These are phyloP conservation scores for Astragalus membranaceus DNA, from an alignment of 306 rosid genomes.

Conservation along the genomic window DNA sequence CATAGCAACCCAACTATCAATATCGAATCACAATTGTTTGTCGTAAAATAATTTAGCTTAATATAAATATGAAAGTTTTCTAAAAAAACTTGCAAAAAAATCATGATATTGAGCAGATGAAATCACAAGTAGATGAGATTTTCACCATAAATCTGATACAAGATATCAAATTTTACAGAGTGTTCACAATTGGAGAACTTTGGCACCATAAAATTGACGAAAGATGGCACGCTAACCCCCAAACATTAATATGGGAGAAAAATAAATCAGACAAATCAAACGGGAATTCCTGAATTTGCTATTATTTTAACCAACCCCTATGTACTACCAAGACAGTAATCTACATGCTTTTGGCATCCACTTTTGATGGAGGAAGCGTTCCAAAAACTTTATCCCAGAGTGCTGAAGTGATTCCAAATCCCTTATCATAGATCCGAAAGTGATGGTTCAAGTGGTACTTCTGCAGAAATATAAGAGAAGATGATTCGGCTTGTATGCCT, in stretches of 20 bases:
- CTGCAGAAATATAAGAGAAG: conserved; percentile 36
- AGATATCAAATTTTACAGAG: conserved; percentile 19
- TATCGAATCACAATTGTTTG: not conserved
- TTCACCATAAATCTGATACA: conserved; percentile 19
- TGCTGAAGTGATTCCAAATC: conserved; percentile 87
- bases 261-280: conserved; percentile 27
- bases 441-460: conserved; percentile 92
- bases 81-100: not conserved
- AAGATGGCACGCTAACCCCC: conserved; percentile 33
- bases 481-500: not conserved
- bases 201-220: conserved; percentile 31
- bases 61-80: not conserved
- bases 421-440: conserved; percentile 74
- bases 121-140: not conserved
- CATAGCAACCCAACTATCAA: too few relatives aligned
- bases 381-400: conserved; percentile 88
- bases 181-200: conserved; percentile 6
- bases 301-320: conserved; percentile 29
- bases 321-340: conserved; percentile 17
- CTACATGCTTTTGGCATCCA: conserved; percentile 46
- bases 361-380: conserved; percentile 68
- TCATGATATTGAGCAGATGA: not conserved
- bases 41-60: not conserved
- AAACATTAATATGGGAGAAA: conserved; percentile 11
- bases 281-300: conserved; percentile 26